A percentile compares a stretch with the other conserved stretches of the same genome.
phyloP scores from a whole-genome alignment of 2,329 filamentous ascomycete genomes.

The Colletotrichum euphorbiae region DNA sequence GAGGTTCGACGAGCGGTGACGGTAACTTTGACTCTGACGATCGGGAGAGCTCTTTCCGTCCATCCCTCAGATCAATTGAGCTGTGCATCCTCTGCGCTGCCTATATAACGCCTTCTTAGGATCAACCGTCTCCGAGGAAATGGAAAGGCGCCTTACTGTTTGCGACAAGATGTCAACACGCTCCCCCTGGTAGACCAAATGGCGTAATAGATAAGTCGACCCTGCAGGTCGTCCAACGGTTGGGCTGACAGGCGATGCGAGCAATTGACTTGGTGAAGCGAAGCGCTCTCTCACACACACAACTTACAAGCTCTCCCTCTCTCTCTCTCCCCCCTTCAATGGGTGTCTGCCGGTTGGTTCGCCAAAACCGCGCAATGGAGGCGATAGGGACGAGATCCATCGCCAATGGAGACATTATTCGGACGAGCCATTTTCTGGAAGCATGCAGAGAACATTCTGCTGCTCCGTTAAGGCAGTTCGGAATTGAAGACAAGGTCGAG shows the following conservation, averaged over 20 bases:
- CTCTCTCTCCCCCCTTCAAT: neutral
- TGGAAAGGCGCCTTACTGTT: neutral
- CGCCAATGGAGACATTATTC: constrained; percentile 28
- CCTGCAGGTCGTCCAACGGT: constrained; percentile 15
- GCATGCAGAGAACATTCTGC: constrained; percentile 14
- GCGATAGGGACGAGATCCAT: constrained; percentile 15
- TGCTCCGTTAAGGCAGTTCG: constrained; percentile 8
- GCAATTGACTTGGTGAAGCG: constrained; percentile 21
- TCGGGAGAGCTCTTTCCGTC: neutral
- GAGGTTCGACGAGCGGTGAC: constrained; percentile 10
- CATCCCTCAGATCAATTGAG: neutral
- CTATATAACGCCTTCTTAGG: constrained; percentile 2
- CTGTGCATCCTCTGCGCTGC: neutral
- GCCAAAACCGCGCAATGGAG: constrained; percentile 25
- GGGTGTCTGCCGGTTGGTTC: constrained; percentile 28
- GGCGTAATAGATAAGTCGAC: constrained; percentile 5
- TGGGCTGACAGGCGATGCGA: constrained; percentile 27
- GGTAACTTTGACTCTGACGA: neutral
- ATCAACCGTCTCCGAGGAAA: constrained; percentile 13
- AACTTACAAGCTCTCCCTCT: neutral
- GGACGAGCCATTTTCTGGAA: constrained; percentile 40
- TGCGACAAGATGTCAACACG: neutral
- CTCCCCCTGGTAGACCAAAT: neutral
- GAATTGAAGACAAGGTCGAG: neutral
- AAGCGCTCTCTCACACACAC: neutral